phyloP scores from a whole-genome alignment of 345 rosid species.

The Erysimum cheiranthoides region DNA sequence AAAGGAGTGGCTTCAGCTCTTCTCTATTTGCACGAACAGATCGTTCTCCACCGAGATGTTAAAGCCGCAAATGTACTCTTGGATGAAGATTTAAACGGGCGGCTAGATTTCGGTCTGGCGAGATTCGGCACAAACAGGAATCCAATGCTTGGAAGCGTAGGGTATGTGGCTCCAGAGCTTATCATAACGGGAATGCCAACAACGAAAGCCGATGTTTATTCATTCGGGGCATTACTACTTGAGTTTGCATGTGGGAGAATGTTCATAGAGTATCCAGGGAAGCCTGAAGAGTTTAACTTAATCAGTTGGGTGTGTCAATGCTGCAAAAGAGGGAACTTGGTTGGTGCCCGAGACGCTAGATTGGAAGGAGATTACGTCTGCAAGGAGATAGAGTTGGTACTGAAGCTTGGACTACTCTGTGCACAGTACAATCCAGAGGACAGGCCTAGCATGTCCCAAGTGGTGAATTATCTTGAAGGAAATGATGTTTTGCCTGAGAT shows the following conservation, averaged over 20 bases:
- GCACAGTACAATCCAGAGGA: slow-evolving; percentile 57
- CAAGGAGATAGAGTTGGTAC: slow-evolving; percentile 55
- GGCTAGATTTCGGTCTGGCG: slow-evolving; percentile 94
- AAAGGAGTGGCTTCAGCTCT: slow-evolving; percentile 85
- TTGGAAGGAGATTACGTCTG: slow-evolving; percentile 53
- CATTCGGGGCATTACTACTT: slow-evolving; percentile 87
- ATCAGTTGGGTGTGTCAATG: slow-evolving; percentile 88
- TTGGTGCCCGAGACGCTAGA: slow-evolving; percentile 66
- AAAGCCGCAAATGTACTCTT: slow-evolving; percentile 87
- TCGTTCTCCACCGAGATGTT: slow-evolving; percentile 83
- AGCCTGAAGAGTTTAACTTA: slow-evolving; percentile 75
- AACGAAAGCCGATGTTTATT: slow-evolving; percentile 79
- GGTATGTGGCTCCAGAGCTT: slow-evolving; percentile 92
- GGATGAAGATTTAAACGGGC: slow-evolving; percentile 76
- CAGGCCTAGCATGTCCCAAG: slow-evolving; percentile 75
- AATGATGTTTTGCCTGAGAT: slow-evolving; percentile 51
- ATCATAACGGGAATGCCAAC: slow-evolving; percentile 90
- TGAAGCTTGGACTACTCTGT: slow-evolving; percentile 79
- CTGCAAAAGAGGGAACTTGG: slow-evolving; percentile 57
- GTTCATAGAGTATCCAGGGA: slow-evolving; percentile 77
- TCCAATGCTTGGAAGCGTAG: slow-evolving; percentile 87
- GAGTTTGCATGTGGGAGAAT: slow-evolving; percentile 89
- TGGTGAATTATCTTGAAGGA: slow-evolving; percentile 68
- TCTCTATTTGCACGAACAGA: slow-evolving; percentile 79
- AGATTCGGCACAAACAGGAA: slow-evolving; percentile 85